A percentile compares a stretch with the other conserved stretches of the same genome.
Conservation (phyloP, 2,329 filamentous ascomycete genomes). For the Lasiodiplodia sp. region DNA sequence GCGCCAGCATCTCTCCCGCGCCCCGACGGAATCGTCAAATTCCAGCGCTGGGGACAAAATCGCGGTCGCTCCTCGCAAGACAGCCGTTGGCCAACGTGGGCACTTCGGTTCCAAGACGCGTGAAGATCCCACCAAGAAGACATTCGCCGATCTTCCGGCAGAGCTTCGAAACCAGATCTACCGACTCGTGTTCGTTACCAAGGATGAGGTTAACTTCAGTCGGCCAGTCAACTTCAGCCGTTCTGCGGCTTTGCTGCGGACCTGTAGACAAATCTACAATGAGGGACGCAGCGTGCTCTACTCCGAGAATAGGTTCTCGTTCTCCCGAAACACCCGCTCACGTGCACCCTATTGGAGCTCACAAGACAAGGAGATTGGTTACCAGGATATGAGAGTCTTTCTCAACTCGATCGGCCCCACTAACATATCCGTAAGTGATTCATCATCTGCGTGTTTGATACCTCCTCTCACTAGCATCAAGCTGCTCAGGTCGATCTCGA, state of each 20-base stretch:
- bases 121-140: slow-evolving; percentile 2
- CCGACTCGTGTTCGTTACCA: slow-evolving; percentile 49
- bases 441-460: background rate
- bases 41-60: slow-evolving; percentile 4
- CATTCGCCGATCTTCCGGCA: slow-evolving; percentile 49
- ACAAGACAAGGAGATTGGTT: slow-evolving; percentile 56
- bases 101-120: background rate
- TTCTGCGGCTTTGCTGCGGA: slow-evolving; percentile 55
- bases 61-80: slow-evolving; percentile 1
- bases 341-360: slow-evolving; percentile 52
- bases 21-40: background rate
- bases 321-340: slow-evolving; percentile 48
- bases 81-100: background rate
- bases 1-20: slow-evolving; percentile 5
- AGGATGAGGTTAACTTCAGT: slow-evolving; percentile 45
- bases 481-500: slow-evolving; percentile 54
- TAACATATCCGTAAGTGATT: slow-evolving; percentile 46
- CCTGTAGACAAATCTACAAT: slow-evolving; percentile 53
- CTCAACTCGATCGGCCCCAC: slow-evolving; percentile 56
- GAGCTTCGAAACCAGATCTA: slow-evolving; percentile 60
- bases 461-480: background rate
- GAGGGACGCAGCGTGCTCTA: slow-evolving; percentile 59
- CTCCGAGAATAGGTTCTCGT: slow-evolving; percentile 57
- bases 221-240: slow-evolving; percentile 47
- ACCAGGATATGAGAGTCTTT: slow-evolving; percentile 54